These are phyloP conservation scores for Aristolochia fimbriata DNA, from an alignment of 164 flowering plant genomes.

Conservation along the genomic window DNA sequence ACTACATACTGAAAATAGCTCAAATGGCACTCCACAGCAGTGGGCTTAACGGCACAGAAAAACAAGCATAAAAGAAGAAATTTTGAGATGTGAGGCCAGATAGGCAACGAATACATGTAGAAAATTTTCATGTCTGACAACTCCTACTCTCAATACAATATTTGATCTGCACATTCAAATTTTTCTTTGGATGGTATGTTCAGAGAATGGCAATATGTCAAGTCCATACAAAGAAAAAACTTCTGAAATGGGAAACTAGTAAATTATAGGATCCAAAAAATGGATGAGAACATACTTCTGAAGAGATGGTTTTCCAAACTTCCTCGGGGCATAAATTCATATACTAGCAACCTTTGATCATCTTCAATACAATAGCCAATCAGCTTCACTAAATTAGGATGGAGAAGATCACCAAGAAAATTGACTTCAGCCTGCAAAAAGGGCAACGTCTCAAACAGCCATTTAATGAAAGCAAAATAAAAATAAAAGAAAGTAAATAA, in stretches of 20 bases:
- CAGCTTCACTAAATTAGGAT: slow-evolving; percentile 84
- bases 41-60: no score
- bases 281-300: slow-evolving; percentile 47
- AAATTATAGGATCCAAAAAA: slow-evolving; percentile 4
- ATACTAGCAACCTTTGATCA: slow-evolving; percentile 85
- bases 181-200: no score
- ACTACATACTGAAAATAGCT: no score
- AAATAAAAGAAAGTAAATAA: not conserved
- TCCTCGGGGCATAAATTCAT: slow-evolving; percentile 96
- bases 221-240: no score
- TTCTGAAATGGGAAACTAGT: not conserved
- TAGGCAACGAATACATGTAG: no score
- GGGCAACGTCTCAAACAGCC: not conserved
- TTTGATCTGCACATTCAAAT: no score
- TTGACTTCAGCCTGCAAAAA: slow-evolving; percentile 82
- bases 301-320: slow-evolving; percentile 96
- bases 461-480: not conserved
- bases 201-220: not conserved
- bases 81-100: no score
- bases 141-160: no score
- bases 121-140: no score
- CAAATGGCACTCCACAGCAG: no score
- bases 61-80: no score
- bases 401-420: slow-evolving; percentile 87
- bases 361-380: slow-evolving; percentile 96